Conservation (phyloP, 78 protist species). For the Dictyostelium citrinum region DNA sequence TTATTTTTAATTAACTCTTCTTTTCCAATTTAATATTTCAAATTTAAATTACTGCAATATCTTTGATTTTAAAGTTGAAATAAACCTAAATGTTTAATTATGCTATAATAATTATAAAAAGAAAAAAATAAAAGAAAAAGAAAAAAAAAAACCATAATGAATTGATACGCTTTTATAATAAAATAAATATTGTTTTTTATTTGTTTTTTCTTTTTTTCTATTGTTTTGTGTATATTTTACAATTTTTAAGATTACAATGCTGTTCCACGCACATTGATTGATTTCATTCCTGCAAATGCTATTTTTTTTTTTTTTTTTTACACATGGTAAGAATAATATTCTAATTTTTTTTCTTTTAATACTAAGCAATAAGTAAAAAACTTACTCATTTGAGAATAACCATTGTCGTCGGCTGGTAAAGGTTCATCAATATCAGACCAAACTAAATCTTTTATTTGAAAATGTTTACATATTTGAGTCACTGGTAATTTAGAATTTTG, state of each 20-base stretch:
- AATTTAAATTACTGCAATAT: no score
- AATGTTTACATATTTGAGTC: neutral
- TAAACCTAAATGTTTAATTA: no score
- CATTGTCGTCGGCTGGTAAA: neutral
- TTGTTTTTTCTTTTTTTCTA: neutral
- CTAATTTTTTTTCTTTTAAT: neutral
- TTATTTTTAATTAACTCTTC: no score
- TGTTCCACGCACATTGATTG: constrained; percentile 18
- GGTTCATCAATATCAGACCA: constrained; percentile 38
- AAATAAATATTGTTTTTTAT: neutral
- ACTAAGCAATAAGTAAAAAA: neutral
- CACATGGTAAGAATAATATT: no score
- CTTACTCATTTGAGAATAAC: constrained; percentile 24
- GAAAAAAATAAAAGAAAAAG: no score
- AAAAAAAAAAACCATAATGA: no score
- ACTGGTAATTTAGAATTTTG: constrained; percentile 19
- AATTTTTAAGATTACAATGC: constrained; percentile 7
- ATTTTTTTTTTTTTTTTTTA: neutral
- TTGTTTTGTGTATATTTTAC: neutral
- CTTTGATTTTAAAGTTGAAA: no score
- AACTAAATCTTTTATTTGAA: constrained; percentile 48
- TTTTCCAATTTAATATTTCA: no score
- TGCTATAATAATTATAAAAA: no score
- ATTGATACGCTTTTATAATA: no score
- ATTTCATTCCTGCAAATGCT: constrained; percentile 16